Base-by-base conservation (phyloP, 805 yeast species). In the Metschnikowia lochheadii region DNA sequence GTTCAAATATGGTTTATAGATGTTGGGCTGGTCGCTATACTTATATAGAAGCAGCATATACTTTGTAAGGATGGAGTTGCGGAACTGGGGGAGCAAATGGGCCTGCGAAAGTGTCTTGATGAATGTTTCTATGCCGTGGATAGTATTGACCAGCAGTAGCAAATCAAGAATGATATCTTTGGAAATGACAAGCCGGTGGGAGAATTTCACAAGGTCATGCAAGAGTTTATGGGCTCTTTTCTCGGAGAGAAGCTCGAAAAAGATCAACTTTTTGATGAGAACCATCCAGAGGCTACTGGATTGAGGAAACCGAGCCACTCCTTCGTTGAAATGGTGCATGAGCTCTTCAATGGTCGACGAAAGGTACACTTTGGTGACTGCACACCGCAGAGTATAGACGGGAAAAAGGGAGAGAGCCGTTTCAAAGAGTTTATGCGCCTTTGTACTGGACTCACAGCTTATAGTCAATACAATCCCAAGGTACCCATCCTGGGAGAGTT, bases 401-500 rank as follows among this genome's bases (percentile, higher is more conserved):
- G 57, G 56, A 49, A 56, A 65, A 20, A 60, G 63, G 10, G 55
- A 46, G 23, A 62, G 68, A 3, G 67, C 67, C n/a, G 64, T 55
- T 4, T 60, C 47, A 40, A 70, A 56, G 8, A 73, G 56, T 35
- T 53, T 55, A 21, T 49, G 45, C 1, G 75, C 70, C 35, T 68
- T 67, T 17, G 50, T 59, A 7, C 40, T 46, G 5, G 70, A 64
- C 14, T 61, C 57, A 14, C 49, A 46, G 5, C 61, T 53, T 5
- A 72, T 57, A 0, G 73, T 65, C 18, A 72, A 46, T 1, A 65
- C 68, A 1, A 73, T 61, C 1, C 76, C 78, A 67, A 73, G 63
- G 49, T 66, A 63, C 2, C 72, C 75, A 37, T 60, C 54, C 14
- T 71, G 61, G 23, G 53, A 55, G 7, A 73, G 55, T 1, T 54